Evolutionary conservation across 768 basidiomycete genomes (phyloP), one percentile per base, ranked within the genome.

Genomic region (Xerocomellus amylosporus): DNA sequence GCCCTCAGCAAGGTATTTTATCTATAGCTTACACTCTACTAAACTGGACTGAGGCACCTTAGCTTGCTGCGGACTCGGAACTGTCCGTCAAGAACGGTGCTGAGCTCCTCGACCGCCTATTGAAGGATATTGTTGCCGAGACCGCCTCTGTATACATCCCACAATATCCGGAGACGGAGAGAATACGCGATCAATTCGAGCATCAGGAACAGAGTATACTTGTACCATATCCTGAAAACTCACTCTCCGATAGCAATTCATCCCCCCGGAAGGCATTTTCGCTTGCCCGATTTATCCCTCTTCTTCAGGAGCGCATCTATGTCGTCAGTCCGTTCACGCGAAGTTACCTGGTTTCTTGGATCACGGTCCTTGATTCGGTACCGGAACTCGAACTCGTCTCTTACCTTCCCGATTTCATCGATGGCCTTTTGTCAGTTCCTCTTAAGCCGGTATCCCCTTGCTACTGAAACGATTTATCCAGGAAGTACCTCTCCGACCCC

Each of bases 41-140:
- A 41, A 58, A 20, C 57, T 42, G 26, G 42, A 24, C 50, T 63
- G 46, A 65, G 13, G 7, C 30, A 30, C 37, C 51, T 19, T 65
- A 98, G 96, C 90, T 99, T 55, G 90, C 93, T 9, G 92, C 96
- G 20, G 97, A 99, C 70, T 89, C 93, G 0, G 96, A 98, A 62
- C 64, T 91, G 36, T 96, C 97, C 2, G 96, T 99, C 56, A 96
- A 97, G 82, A 98, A 98, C 65, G 96, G 96, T 2, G 95, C 97
- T 1, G 97, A 99, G 70, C 81, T 99, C 28, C 81, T 98, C 53
- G 97, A 99, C 70, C 84, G 96, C 19, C 81, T 98, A n/a, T 81
- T 99, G 62, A 98, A 98, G 67, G 97, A 99, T 62, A 96, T 98
- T 45, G 96, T 98, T 5, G 89, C 94, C 13, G 97, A 98, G 72